A percentile compares a stretch with the other conserved stretches of the same genome.
Conservation (phyloP, 2,329 filamentous ascomycete genomes). For the Cladorrhinum sp. region DNA sequence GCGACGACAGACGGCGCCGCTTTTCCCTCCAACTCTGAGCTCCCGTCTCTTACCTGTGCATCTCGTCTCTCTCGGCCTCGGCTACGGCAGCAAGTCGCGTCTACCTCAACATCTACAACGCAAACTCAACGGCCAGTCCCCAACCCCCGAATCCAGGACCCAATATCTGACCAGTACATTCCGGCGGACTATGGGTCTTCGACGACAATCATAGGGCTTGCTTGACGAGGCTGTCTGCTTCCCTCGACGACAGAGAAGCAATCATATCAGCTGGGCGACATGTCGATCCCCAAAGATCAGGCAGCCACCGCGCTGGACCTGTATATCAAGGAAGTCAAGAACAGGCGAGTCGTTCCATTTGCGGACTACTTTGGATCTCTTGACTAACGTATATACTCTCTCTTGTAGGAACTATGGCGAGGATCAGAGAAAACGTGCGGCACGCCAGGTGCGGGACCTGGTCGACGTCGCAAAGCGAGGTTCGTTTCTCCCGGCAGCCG, state of each 20-base stretch:
- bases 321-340: slow-evolving; percentile 53
- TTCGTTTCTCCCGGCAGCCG: slow-evolving; percentile 29
- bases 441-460: slow-evolving; percentile 53
- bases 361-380: too few species aligned
- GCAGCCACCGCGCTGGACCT: slow-evolving; percentile 55
- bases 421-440: slow-evolving; percentile 54
- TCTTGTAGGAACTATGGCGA: slow-evolving; percentile 33
- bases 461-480: slow-evolving; percentile 56
- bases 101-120: not conserved
- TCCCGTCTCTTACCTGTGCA: not conserved
- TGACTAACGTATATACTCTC: not conserved
- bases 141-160: not conserved
- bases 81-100: not conserved
- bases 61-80: not conserved
- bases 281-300: slow-evolving; percentile 41
- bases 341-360: slow-evolving; percentile 41
- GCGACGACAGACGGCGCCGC: not conserved
- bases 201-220: slow-evolving; percentile 23
- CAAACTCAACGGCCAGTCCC: not conserved
- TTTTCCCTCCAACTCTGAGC: not conserved
- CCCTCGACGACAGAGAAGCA: slow-evolving; percentile 7
- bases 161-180: not conserved
- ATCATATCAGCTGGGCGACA: slow-evolving; percentile 17
- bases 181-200: slow-evolving; percentile 27
- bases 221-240: slow-evolving; percentile 23